Conservation (phyloP, 2,329 filamentous ascomycete genomes). For the Moelleriella libera region DNA sequence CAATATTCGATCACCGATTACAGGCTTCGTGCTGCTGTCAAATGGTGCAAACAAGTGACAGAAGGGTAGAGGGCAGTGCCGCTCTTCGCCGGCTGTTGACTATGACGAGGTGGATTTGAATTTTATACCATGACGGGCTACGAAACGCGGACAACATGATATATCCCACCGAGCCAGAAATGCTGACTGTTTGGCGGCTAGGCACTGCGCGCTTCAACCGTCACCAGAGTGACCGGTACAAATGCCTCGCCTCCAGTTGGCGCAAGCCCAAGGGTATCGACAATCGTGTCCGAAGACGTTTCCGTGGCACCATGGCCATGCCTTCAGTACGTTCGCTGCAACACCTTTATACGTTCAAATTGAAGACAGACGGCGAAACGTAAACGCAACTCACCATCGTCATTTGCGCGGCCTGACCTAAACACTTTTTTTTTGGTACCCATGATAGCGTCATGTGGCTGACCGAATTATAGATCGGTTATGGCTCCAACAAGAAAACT, state of each 20-base stretch:
- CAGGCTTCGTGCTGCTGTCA: no score
- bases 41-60: no score
- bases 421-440: neutral
- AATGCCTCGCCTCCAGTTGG: conserved; percentile 80
- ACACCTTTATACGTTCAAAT: no score
- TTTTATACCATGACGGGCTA: no score
- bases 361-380: no score
- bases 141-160: no score
- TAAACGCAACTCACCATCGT: no score
- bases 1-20: no score
- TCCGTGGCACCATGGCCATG: conserved; percentile 92
- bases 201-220: conserved; percentile 90
- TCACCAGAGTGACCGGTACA: conserved; percentile 97
- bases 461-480: conserved; percentile 62
- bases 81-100: no score
- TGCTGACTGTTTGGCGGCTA: conserved; percentile 17
- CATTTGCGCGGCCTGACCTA: no score
- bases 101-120: no score
- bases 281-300: conserved; percentile 91
- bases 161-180: neutral
- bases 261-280: conserved; percentile 99
- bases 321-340: conserved; percentile 66
- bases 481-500: conserved; percentile 99
- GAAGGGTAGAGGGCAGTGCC: no score
- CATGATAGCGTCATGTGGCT: neutral